Evolutionary conservation across 768 basidiomycete genomes (phyloP).

Genomic region (Leccinum longicurvipes): DNA sequence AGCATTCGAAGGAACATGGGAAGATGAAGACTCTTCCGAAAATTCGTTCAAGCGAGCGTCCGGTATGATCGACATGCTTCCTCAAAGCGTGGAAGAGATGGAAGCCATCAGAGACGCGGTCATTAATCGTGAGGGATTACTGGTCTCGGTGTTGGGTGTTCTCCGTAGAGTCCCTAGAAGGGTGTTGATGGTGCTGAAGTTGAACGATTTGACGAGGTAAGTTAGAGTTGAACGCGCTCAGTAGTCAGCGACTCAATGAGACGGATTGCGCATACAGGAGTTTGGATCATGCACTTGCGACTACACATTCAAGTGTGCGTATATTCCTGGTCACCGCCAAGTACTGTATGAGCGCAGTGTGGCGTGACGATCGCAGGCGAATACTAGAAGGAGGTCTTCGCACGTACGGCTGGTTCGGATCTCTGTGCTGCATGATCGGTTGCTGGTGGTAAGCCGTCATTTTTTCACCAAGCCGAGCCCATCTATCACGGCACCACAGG

Average conservation of each 20-base stretch:
- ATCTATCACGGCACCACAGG: conserved; percentile 39
- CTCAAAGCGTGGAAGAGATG: conserved; percentile 74
- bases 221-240: conserved; percentile 3
- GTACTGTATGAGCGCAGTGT: conserved; percentile 79
- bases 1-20: conserved; percentile 62
- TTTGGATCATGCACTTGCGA: conserved; percentile 80
- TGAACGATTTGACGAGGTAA: conserved; percentile 82
- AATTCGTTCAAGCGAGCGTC: conserved; percentile 56
- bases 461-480: not conserved
- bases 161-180: conserved; percentile 81
- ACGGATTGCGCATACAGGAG: conserved; percentile 42
- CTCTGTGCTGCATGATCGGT: conserved; percentile 56
- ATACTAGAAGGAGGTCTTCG: conserved; percentile 53
- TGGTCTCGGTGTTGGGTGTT: conserved; percentile 84
- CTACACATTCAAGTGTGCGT: conserved; percentile 83
- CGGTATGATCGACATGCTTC: conserved; percentile 70
- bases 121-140: conserved; percentile 73
- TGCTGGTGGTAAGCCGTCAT: conserved; percentile 66
- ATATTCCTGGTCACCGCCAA: conserved; percentile 91
- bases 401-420: conserved; percentile 37
- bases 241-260: not conserved
- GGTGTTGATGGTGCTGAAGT: conserved; percentile 78
- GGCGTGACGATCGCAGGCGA: conserved; percentile 61
- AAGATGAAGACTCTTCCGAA: conserved; percentile 34
- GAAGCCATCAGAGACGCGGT: conserved; percentile 82